Evolutionary conservation across 352 stramenopile species (phyloP).

Genomic region (Globisporangium cederbergense): DNA sequence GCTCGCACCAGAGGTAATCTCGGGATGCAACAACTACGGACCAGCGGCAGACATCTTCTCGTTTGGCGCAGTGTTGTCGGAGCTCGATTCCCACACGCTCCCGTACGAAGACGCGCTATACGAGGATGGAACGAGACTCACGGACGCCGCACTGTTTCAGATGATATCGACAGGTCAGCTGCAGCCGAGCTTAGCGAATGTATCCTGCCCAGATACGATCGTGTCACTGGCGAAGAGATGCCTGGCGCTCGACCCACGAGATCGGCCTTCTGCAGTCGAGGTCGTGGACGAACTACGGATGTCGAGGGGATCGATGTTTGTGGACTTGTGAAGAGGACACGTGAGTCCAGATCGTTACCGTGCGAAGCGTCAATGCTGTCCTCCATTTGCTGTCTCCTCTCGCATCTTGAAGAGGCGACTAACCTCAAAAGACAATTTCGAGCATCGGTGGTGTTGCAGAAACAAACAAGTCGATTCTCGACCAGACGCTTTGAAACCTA

Average conservation of each 20-base stretch:
- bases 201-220: background rate
- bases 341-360: background rate
- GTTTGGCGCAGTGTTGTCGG: slow-evolving; percentile 37
- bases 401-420: too few species aligned
- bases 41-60: slow-evolving; percentile 34
- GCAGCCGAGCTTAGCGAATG: slow-evolving; percentile 22
- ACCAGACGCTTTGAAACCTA: too few species aligned
- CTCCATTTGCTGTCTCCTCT: too few species aligned
- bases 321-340: background rate
- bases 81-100: slow-evolving; percentile 38
- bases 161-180: slow-evolving; percentile 29
- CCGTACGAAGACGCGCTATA: slow-evolving; percentile 31
- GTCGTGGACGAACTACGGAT: background rate
- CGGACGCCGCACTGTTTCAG: slow-evolving; percentile 37
- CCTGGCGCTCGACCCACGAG: background rate
- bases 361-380: too few species aligned
- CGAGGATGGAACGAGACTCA: slow-evolving; percentile 20
- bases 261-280: background rate
- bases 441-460: too few species aligned
- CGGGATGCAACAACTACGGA: slow-evolving; percentile 23
- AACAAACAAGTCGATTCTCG: too few species aligned
- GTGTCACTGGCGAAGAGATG: background rate
- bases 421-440: too few species aligned
- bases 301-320: background rate
- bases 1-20: slow-evolving; percentile 41